These are phyloP conservation scores for Boletus subcaerulescens DNA, from an alignment of 768 basidiomycete genomes.

Conservation along the genomic window DNA sequence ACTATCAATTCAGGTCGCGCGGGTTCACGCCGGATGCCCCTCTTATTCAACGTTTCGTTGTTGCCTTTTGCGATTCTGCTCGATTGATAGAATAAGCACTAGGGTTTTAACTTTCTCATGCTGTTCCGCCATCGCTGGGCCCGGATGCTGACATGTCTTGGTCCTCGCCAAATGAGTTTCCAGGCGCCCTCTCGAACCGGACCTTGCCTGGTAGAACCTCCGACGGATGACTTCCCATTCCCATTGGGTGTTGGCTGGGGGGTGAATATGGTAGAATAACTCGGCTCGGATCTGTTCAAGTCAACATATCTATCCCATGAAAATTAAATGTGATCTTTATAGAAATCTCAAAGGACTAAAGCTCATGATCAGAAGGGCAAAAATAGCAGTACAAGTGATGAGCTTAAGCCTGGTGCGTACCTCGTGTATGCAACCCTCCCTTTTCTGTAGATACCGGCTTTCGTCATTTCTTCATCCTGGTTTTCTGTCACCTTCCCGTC, in stretches of 20 bases:
- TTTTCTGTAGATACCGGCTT: not conserved
- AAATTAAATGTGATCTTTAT: too few species aligned
- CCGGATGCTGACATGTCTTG: too few species aligned
- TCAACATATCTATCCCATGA: too few species aligned
- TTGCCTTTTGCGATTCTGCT: constrained; percentile 43
- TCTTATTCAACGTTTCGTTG: constrained; percentile 56
- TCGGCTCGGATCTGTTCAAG: too few species aligned
- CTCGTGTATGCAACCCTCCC: not conserved
- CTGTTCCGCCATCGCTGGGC: not conserved
- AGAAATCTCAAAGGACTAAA: too few species aligned
- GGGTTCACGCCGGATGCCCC: constrained; percentile 48
- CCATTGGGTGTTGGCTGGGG: constrained; percentile 53
- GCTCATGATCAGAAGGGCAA: constrained; percentile 45
- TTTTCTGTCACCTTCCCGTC: not conserved
- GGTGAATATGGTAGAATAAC: too few species aligned
- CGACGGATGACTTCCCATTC: constrained; percentile 76
- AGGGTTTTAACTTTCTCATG: constrained; percentile 43
- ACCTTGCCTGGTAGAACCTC: constrained; percentile 69
- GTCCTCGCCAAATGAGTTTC: too few species aligned
- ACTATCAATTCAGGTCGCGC: constrained; percentile 41
- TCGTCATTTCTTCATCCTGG: not conserved
- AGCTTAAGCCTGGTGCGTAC: constrained; percentile 45
- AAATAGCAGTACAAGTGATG: constrained; percentile 26
- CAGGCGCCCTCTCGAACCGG: too few species aligned
- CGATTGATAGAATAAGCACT: constrained; percentile 58